Evolutionary conservation across 148 eudicot species (phyloP), one percentile per base, ranked within the genome.

Genomic region (Spergularia bocconei): DNA sequence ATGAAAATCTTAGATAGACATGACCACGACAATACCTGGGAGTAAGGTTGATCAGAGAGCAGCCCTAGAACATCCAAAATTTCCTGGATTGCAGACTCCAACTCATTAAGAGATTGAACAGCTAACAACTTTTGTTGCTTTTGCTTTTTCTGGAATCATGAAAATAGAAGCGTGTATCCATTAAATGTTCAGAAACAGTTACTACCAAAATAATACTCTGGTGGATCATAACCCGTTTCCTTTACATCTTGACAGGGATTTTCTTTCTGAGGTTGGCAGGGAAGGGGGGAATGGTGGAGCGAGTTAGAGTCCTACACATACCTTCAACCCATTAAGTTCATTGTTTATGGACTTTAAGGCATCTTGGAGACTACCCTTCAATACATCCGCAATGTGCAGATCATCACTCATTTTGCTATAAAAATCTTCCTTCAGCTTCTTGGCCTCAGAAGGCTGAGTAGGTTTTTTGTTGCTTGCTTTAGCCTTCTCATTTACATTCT

Each of bases 41-140:
- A 60, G 75, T 86, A 92, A 36, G 87, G 78, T 71, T 61, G 75
- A 58, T 79, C 67, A 8, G 94, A 82, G 39, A 92, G 87, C 79
- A 95, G 75, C 47, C 99, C 99, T 17, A 92, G 88, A 50, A 84
- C 84, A 59, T 84, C 86, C 83, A 91, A 56, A 54, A 92, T 93
- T 59, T 81, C 72, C 76, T 61, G 81, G 69, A 89, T 80, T 78
- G 75, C 85, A 17, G 76, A 81, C 82, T 86, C 85, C 51, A 92
- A 61, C 69, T 86, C 90, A n/a, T 15, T 68, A 48, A 95, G 93
- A 21, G 85, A 80, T 76, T 83, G 81, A 69, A 85, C 70, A 77
- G 69, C 51, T 25, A 88, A 63, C 52, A 87, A 59, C 81, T 79
- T 84, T 82, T 87, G 83, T 80, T 87, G 87, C 65, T 86, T 91